Conservation (phyloP, 345 rosid genomes). For the Citrus inodora region DNA sequence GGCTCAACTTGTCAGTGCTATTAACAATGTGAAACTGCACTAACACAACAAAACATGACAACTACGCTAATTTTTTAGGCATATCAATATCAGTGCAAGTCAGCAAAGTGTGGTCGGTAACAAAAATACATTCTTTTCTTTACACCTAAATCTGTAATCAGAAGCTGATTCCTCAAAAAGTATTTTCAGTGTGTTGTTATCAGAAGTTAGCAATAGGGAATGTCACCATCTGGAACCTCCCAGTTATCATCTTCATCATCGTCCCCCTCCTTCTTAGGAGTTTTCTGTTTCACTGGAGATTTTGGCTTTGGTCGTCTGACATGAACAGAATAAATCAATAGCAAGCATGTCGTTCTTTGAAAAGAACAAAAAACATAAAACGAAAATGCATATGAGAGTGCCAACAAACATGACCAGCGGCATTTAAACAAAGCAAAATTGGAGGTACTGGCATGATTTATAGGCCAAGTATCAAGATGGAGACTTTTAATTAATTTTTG, state of each 20-base stretch:
- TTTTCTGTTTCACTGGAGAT: constrained; percentile 10
- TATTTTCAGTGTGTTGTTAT: neutral
- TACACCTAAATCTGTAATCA: neutral
- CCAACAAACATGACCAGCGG: neutral
- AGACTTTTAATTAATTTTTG: neutral
- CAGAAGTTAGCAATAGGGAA: constrained; percentile 24
- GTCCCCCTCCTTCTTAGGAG: constrained; percentile 9
- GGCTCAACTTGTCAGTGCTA: neutral
- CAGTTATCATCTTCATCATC: constrained; percentile 42
- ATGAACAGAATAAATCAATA: neutral
- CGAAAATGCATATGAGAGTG: neutral
- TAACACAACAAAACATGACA: neutral
- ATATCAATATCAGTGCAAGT: neutral
- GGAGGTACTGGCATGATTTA: neutral
- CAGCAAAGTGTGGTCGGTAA: neutral
- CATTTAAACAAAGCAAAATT: neutral
- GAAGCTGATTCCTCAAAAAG: neutral
- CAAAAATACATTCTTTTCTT: neutral
- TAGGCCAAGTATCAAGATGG: neutral
- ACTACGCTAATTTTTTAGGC: neutral
- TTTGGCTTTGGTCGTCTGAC: constrained; percentile 29
- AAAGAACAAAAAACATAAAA: neutral
- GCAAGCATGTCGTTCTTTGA: neutral
- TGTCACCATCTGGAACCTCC: constrained; percentile 38
- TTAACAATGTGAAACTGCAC: neutral